Evolutionary conservation across 1,284 basidiomycete genomes (phyloP), one percentile per base, ranked within the genome.

Genomic region (Austropuccinia psidii): DNA sequence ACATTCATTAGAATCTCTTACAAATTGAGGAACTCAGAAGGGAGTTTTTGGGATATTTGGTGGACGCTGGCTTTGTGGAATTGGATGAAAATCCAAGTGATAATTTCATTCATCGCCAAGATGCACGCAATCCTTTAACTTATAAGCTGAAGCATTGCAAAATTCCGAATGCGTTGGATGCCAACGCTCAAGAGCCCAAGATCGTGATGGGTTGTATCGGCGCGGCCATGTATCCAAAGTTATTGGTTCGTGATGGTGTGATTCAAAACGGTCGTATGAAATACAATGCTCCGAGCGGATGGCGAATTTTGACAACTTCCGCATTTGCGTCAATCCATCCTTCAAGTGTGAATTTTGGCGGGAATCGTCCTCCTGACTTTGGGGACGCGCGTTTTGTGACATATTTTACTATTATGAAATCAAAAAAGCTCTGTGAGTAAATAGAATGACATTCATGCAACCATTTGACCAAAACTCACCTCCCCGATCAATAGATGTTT

Each of bases 371-470:
- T n/a, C 80, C 81, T 4, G 90, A 93, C 66, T 88, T 93, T 76
- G 88, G 87, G 0, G 85, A 77, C 31, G 75, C 86, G 11, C 88
- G 88, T 76, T 86, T 93, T 80, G 80, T 96, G 58, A 84, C 86
- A 21, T 96, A 93, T 81, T 97, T 94, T 81, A 95, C 91, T 0
- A 84, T 96, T 45, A 94, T 92, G 90, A 90, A 92, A 80, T 92
- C 91, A 15, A 92, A 90, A 82, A 90, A 88, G 81, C 82, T 98
- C 35, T 98, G 82, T 77, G 62, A 70, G 76, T 68, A 11, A 19
- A n/a, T n/a, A n/a, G n/a, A n/a, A n/a, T n/a, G n/a, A 31, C 8
- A 29, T 17, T 33, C 27, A 19, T 19, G 24, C 21, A 7, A 17
- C 35, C 39, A 62, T 67, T 29, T 4, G 4, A 3, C 2, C 37